These are phyloP conservation scores for Torulaspora delbrueckii DNA, from an alignment of 805 yeast genomes.

Conservation along the genomic window DNA sequence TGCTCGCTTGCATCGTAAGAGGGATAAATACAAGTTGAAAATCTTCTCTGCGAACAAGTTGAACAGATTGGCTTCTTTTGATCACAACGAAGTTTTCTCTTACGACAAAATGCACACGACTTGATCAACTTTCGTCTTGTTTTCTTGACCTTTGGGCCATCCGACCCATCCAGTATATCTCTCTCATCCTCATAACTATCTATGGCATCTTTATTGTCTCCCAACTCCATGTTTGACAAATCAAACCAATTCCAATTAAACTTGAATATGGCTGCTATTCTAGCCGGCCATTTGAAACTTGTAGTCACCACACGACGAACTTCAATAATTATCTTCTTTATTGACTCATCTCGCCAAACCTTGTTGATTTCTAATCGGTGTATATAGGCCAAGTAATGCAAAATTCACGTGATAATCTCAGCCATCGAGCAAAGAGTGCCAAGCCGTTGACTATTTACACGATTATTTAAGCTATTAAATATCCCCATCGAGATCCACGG, in stretches of 20 bases:
- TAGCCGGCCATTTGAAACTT: not conserved
- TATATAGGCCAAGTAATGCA: no score
- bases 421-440: no score
- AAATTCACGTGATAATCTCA: no score
- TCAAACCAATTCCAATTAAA: not conserved
- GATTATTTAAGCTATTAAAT: not conserved
- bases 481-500: not conserved
- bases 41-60: constrained; percentile 21
- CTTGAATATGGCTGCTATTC: not conserved
- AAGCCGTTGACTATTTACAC: not conserved
- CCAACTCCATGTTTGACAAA: not conserved
- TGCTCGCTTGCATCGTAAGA: not conserved
- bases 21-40: constrained; percentile 19
- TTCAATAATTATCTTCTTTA: no score
- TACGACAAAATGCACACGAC: constrained; percentile 30
- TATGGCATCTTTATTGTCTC: not conserved
- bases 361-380: no score
- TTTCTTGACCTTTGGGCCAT: constrained; percentile 3
- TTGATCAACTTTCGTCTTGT: constrained; percentile 27
- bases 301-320: not conserved
- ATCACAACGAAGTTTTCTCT: constrained; percentile 31
- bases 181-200: not conserved
- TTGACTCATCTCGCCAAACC: no score
- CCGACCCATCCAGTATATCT: not conserved
- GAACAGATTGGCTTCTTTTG: constrained; percentile 28